phyloP scores from a whole-genome alignment of 495 filamentous ascomycete species.

The Aspergillus funiculosus region DNA sequence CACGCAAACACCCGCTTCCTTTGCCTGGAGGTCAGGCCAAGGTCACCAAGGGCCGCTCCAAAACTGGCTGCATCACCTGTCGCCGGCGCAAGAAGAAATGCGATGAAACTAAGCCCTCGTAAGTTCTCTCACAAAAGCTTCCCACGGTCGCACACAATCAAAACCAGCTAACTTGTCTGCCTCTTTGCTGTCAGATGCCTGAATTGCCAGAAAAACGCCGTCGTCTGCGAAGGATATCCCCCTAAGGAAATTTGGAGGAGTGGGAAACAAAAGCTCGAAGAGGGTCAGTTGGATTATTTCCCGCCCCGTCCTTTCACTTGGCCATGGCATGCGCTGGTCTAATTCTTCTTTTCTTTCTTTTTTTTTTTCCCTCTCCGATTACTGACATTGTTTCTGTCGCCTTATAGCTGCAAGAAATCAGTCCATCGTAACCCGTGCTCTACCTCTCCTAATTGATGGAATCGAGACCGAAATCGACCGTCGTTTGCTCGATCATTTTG shows the following conservation, averaged over 20 bases:
- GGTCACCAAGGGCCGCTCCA: slow-evolving; percentile 79
- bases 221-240: slow-evolving; percentile 90
- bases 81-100: slow-evolving; percentile 94
- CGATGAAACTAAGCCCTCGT: slow-evolving; percentile 86
- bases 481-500: slow-evolving; percentile 82
- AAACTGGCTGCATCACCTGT: slow-evolving; percentile 92
- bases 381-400: no score
- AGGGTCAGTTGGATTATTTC: slow-evolving; percentile 49
- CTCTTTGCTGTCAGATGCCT: slow-evolving; percentile 48
- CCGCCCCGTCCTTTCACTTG: slow-evolving; percentile 5
- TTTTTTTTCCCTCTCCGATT: no score
- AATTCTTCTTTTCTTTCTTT: slow-evolving; percentile 12
- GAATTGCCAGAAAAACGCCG: slow-evolving; percentile 91
- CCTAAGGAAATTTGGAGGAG: slow-evolving; percentile 82
- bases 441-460: slow-evolving; percentile 76
- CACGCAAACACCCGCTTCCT: slow-evolving; percentile 73
- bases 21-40: slow-evolving; percentile 54
- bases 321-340: slow-evolving; percentile 9
- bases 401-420: slow-evolving; percentile 30
- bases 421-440: slow-evolving; percentile 51
- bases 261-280: slow-evolving; percentile 68
- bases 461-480: slow-evolving; percentile 81
- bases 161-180: slow-evolving; percentile 5
- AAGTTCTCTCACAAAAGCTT: slow-evolving; percentile 10
- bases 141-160: slow-evolving; percentile 5